These are phyloP conservation scores for Cymodocea nodosa DNA, from an alignment of 116 monocot genomes.

Conservation along the genomic window DNA sequence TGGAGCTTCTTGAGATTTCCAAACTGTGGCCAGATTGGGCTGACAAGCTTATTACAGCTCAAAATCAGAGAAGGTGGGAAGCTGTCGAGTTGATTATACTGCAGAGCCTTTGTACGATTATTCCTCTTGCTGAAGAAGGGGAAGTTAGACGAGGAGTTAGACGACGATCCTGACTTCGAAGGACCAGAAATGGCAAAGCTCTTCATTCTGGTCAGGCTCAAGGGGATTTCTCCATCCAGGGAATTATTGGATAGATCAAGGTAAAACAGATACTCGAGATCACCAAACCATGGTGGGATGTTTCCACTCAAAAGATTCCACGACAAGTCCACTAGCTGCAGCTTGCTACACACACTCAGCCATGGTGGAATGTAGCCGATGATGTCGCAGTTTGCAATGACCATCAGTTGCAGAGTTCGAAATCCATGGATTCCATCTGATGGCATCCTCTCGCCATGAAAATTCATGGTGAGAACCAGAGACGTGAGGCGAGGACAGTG, in stretches of 20 bases:
- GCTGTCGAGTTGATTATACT: constrained; percentile 64
- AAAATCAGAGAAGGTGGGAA: constrained; percentile 63
- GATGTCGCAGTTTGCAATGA: constrained; percentile 48
- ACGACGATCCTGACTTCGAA: neutral
- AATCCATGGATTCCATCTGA: constrained; percentile 44
- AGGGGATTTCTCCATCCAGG: constrained; percentile 49
- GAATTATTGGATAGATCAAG: constrained; percentile 83
- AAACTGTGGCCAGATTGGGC: constrained; percentile 44
- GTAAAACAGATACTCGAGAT: constrained; percentile 50
- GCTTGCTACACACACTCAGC: constrained; percentile 31
- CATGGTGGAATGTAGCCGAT: constrained; percentile 42
- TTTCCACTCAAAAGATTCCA: constrained; percentile 65
- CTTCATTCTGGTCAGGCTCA: constrained; percentile 42
- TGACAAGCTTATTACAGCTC: constrained; percentile 37
- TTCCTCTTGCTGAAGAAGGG: constrained; percentile 64
- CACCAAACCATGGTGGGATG: constrained; percentile 52
- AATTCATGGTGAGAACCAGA: constrained; percentile 67
- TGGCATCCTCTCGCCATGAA: constrained; percentile 41
- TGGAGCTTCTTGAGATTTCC: constrained; percentile 42
- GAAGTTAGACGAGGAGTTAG: constrained; percentile 48
- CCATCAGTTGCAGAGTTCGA: constrained; percentile 37
- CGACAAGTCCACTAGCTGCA: constrained; percentile 70
- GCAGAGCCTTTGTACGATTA: constrained; percentile 27
- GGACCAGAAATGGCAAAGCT: constrained; percentile 19
- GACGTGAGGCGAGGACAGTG: constrained; percentile 38